phyloP scores from a whole-genome alignment of 1,284 basidiomycete species.

The Melampsora larici-populina region DNA sequence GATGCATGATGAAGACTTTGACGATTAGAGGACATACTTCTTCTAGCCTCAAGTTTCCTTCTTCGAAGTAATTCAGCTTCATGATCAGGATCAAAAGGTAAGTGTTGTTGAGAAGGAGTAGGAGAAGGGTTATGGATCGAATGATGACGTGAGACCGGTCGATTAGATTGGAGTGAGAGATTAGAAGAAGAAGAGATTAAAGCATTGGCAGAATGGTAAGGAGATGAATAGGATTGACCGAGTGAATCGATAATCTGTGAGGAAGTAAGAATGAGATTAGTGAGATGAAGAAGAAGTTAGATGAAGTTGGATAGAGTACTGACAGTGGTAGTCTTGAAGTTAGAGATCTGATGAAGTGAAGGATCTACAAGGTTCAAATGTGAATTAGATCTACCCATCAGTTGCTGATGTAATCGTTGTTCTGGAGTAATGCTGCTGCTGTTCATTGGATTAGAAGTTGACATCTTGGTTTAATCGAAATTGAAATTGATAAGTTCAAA shows the following conservation, averaged over 20 bases:
- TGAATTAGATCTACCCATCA: background rate
- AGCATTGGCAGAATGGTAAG: background rate
- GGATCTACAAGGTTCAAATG: background rate
- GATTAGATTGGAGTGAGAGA: background rate
- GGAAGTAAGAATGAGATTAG: too few relatives aligned
- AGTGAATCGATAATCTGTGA: background rate
- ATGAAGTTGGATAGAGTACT: too few relatives aligned
- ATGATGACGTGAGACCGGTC: background rate
- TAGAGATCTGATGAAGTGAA: background rate
- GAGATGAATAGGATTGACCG: background rate
- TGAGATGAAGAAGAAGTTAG: too few relatives aligned
- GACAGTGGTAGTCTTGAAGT: background rate
- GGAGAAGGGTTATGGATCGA: background rate
- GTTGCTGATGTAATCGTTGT: background rate
- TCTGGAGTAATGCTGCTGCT: too few relatives aligned
- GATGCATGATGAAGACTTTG: background rate
- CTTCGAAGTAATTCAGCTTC: background rate
- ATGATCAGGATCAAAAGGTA: background rate
- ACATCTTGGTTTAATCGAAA: too few relatives aligned
- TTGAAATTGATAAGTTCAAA: too few relatives aligned
- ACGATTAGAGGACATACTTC: background rate
- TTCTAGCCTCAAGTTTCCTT: background rate
- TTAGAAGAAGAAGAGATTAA: background rate
- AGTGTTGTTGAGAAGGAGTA: background rate
- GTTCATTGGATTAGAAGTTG: too few relatives aligned